Percentiles rank a stretch among this genome's conserved stretches.
phyloP scores from a whole-genome alignment of 2,329 filamentous ascomycete genomes.

The Neurospora sp. region DNA sequence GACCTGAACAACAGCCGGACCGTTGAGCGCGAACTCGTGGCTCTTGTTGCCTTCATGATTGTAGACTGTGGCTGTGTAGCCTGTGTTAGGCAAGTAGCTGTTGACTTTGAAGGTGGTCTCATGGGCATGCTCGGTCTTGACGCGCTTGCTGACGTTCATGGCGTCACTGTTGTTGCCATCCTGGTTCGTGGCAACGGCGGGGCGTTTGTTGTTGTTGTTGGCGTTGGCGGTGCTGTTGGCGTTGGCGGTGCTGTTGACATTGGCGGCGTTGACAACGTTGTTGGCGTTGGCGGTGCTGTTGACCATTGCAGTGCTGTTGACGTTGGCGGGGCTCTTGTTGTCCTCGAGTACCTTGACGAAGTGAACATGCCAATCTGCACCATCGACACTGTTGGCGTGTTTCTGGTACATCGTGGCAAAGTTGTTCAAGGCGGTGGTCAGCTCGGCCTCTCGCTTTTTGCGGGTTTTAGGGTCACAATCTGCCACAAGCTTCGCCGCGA shows the following conservation, averaged over 20 bases:
- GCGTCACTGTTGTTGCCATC: too few species aligned
- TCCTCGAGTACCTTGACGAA: not conserved
- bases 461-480: not conserved
- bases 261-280: not conserved
- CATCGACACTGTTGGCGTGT: not conserved
- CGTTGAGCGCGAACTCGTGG: not conserved
- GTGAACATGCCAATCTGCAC: not conserved
- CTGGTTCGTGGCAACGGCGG: too few species aligned
- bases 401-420: not conserved
- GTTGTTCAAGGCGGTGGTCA: not conserved
- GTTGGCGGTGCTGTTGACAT: not conserved
- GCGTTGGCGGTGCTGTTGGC: not conserved
- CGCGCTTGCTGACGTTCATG: not conserved
- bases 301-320: not conserved
- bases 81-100: too few species aligned
- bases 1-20: too few species aligned
- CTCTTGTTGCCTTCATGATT: too few species aligned
- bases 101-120: not conserved
- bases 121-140: not conserved
- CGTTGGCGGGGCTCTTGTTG: not conserved
- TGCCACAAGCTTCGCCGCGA: not conserved
- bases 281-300: not conserved
- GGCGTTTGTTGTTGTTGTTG: not conserved
- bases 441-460: not conserved
- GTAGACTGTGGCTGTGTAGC: too few species aligned